Evolutionary conservation across 805 yeast species (phyloP).

Genomic region (Candida glaebosa): DNA sequence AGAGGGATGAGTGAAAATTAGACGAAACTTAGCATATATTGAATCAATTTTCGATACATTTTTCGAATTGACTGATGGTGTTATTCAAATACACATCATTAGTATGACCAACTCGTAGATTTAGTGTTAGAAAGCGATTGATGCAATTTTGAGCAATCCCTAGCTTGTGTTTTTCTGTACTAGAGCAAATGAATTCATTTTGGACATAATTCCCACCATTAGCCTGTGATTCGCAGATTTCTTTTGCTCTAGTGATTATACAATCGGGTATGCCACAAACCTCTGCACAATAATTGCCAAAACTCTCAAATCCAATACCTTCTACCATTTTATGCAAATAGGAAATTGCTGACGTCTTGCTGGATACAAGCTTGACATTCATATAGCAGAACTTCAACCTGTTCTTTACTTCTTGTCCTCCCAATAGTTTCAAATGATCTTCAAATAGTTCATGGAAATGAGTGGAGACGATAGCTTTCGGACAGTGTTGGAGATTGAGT

Average conservation of each 20-base stretch:
- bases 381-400: neutral
- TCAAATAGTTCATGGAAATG: slow-evolving; percentile 43
- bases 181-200: too few relatives aligned
- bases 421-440: neutral
- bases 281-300: slow-evolving; percentile 10
- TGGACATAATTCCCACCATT: slow-evolving; percentile 1
- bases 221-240: slow-evolving; percentile 5
- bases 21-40: neutral
- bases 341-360: slow-evolving; percentile 3
- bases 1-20: slow-evolving; percentile 6
- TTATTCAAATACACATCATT: neutral
- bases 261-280: slow-evolving; percentile 4
- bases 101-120: neutral
- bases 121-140: neutral
- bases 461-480: slow-evolving; percentile 34
- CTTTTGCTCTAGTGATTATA: slow-evolving; percentile 7
- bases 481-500: slow-evolving; percentile 11
- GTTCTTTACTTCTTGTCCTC: neutral
- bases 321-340: slow-evolving; percentile 5
- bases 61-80: neutral
- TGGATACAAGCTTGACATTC: neutral
- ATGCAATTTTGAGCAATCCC: neutral
- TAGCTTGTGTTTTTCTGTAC: neutral
- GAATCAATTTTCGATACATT: neutral
- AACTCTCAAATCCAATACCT: slow-evolving; percentile 8